phyloP scores from a whole-genome alignment of 2,329 filamentous ascomycete genomes.

The Aspergillus texensis region DNA sequence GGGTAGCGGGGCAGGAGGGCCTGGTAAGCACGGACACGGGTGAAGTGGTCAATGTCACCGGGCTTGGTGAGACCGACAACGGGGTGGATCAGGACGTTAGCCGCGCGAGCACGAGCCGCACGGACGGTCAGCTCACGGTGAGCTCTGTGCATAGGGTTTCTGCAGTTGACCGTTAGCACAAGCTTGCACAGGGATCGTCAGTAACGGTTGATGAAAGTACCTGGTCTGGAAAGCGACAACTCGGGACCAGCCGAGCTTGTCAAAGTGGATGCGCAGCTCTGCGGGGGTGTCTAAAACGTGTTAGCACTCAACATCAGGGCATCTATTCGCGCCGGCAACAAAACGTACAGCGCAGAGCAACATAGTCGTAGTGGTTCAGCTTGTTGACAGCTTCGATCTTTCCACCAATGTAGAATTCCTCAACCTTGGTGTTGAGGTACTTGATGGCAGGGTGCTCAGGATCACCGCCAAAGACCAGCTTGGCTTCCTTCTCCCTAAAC shows the following conservation, averaged over 20 bases:
- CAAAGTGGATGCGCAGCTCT: conserved; percentile 93
- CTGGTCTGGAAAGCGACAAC: conserved; percentile 98
- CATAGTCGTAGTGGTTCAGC: conserved; percentile 98
- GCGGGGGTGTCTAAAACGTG: conserved; percentile 74
- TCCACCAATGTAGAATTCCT: conserved; percentile 92
- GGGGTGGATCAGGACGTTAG: conserved; percentile 98
- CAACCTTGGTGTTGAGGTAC: conserved; percentile 78
- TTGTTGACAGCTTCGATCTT: conserved; percentile 95
- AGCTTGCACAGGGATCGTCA: background rate
- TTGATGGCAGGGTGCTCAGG: conserved; percentile 89
- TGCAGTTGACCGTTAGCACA: conserved; percentile 17
- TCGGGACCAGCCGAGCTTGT: conserved; percentile 98
- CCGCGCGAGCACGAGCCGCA: conserved; percentile 90
- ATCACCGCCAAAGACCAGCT: conserved; percentile 91
- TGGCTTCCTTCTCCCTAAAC: conserved; percentile 78
- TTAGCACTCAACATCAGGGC: background rate
- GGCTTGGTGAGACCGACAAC: conserved; percentile 98
- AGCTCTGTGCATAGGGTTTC: conserved; percentile 99
- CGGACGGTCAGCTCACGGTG: conserved; percentile 97
- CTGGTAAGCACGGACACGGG: conserved; percentile 97
- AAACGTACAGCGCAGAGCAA: conserved; percentile 82
- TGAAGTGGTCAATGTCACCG: conserved; percentile 99
- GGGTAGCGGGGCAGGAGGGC: conserved; percentile 94
- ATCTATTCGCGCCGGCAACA: background rate
- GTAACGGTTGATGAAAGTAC: conserved; percentile 21